These are phyloP conservation scores for Neurospora africana DNA, from an alignment of 495 filamentous ascomycete species.

Conservation along the genomic window DNA sequence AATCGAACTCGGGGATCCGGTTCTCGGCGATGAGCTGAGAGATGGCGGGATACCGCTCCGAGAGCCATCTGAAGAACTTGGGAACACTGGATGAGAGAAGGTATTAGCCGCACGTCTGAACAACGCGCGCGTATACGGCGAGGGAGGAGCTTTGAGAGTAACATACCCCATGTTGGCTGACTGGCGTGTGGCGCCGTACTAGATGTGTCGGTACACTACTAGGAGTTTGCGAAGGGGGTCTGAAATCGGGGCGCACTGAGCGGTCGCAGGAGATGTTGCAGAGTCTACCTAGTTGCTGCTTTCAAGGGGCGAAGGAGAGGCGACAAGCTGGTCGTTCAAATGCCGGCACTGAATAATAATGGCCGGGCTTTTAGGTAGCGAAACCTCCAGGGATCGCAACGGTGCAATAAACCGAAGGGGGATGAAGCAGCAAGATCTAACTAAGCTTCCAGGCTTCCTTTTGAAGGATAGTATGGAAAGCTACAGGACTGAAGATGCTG, in stretches of 20 bases:
- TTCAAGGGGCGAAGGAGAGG: neutral
- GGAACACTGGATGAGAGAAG: constrained; percentile 67
- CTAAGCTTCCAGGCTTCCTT: neutral
- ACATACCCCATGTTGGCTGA: constrained; percentile 20
- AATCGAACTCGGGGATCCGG: constrained; percentile 98
- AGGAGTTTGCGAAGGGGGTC: neutral
- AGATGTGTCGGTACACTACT: neutral
- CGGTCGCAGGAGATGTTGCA: neutral
- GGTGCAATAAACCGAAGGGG: neutral
- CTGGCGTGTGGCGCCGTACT: neutral
- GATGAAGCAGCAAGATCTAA: neutral
- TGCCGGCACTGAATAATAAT: constrained; percentile 28
- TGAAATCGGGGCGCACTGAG: neutral
- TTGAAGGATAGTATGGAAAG: no score
- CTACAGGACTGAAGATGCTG: neutral
- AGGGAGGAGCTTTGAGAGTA: neutral
- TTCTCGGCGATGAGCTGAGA: constrained; percentile 98
- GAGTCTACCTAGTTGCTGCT: neutral
- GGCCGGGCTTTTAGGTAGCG: constrained; percentile 19
- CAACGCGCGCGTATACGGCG: neutral
- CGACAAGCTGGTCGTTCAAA: neutral
- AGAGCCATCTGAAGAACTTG: constrained; percentile 90
- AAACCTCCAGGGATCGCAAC: neutral
- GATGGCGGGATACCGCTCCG: constrained; percentile 96
- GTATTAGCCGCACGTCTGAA: neutral